Percentiles rank a stretch among this genome's conserved stretches.
These are phyloP conservation scores for Paecilomyces variotii DNA, from an alignment of 2,329 filamentous ascomycete genomes.

Conservation along the genomic window DNA sequence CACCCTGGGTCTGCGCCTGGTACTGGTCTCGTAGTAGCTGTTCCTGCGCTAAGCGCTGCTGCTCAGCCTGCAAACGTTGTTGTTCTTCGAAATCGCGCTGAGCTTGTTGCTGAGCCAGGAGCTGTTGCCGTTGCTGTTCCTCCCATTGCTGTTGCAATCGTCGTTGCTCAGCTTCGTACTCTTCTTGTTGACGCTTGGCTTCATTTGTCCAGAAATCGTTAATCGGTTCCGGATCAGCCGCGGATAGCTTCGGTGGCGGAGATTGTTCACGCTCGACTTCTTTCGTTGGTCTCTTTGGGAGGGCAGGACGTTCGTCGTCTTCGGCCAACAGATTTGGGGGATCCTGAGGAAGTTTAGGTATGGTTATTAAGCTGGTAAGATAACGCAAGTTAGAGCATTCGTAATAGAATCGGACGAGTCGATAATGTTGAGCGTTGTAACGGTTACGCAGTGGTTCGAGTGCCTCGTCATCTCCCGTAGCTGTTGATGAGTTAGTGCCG, in stretches of 20 bases:
- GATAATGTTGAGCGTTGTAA: slow-evolving; percentile 94
- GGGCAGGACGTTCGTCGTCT: slow-evolving; percentile 71
- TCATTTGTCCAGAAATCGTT: slow-evolving; percentile 98
- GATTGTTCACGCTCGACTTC: slow-evolving; percentile 64
- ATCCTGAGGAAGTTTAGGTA: slow-evolving; percentile 91
- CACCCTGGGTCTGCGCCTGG: slow-evolving; percentile 87
- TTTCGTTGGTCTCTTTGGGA: slow-evolving; percentile 66
- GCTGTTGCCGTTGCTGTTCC: slow-evolving; percentile 69
- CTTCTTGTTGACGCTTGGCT: slow-evolving; percentile 80
- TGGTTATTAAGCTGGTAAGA: slow-evolving; percentile 88
- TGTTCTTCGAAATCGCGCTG: slow-evolving; percentile 97
- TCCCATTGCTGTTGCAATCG: slow-evolving; percentile 82
- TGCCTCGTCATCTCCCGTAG: slow-evolving; percentile 88
- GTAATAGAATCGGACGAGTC: slow-evolving; percentile 96
- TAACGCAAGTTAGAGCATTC: slow-evolving; percentile 98
- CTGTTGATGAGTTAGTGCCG: slow-evolving; percentile 32
- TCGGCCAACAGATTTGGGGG: slow-evolving; percentile 82
- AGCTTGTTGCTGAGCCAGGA: slow-evolving; percentile 73
- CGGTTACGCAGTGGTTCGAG: slow-evolving; percentile 77
- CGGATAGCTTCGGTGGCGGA: slow-evolving; percentile 56
- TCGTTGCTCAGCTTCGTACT: slow-evolving; percentile 90
- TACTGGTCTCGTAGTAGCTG: slow-evolving; percentile 81
- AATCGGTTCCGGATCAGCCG: slow-evolving; percentile 81
- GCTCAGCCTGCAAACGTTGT: slow-evolving; percentile 76
- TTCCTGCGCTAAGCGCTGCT: slow-evolving; percentile 85